phyloP scores from a whole-genome alignment of 495 filamentous ascomycete species.

The Talaromyces nanjingensis region DNA sequence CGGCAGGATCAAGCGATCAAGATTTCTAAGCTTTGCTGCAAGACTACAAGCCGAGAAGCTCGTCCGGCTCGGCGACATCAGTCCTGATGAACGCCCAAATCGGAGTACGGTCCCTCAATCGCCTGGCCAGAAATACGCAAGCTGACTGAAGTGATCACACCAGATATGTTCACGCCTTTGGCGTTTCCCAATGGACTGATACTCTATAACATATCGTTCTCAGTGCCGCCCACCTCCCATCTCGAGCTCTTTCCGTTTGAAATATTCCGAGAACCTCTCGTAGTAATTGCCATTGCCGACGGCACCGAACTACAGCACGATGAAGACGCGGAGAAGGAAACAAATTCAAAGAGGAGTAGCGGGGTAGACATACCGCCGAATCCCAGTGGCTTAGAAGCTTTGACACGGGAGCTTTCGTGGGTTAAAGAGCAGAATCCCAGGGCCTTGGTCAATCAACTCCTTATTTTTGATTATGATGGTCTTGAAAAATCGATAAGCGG shows the following conservation, averaged over 20 bases:
- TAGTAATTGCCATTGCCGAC: conserved; percentile 74
- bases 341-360: neutral
- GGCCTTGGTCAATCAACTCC: conserved; percentile 66
- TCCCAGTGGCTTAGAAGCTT: conserved; percentile 50
- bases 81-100: conserved; percentile 77
- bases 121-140: conserved; percentile 14
- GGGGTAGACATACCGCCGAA: conserved; percentile 16
- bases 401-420: conserved; percentile 56
- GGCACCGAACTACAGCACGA: conserved; percentile 46
- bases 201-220: conserved; percentile 81
- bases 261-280: conserved; percentile 69
- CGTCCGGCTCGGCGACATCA: conserved; percentile 85
- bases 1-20: conserved; percentile 73
- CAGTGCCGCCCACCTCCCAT: conserved; percentile 69
- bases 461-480: conserved; percentile 66
- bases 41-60: conserved; percentile 74
- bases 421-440: conserved; percentile 59
- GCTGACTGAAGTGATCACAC: conserved; percentile 11
- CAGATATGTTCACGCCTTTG: conserved; percentile 92
- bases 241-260: conserved; percentile 78
- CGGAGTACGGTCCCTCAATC: conserved; percentile 53
- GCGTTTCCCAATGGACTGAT: conserved; percentile 86
- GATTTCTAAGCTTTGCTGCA: conserved; percentile 72
- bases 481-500: conserved; percentile 34
- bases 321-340: conserved; percentile 11